Base-by-base conservation (phyloP, 2,329 filamentous ascomycete genomes). In the Sphaerostilbella broomeana region DNA sequence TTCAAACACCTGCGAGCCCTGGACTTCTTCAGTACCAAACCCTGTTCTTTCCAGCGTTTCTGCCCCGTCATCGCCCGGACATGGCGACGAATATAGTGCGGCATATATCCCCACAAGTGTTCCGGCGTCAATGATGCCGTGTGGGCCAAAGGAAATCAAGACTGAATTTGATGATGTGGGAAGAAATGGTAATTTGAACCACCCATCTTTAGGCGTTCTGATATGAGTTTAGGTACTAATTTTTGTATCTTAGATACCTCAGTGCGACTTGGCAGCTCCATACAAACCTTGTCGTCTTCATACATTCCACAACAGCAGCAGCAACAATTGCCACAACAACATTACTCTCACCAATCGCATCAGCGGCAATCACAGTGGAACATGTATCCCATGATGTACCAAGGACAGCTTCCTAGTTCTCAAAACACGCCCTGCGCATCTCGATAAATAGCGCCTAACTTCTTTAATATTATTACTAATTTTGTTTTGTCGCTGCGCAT, bases 61-160 rank as follows among this genome's bases (percentile, higher is more conserved):
- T 15, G 75, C 70, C 51, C 71, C 72, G 13, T 65, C 68, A 3
- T 73, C 72, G 3, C 71, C 70, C 2, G 63, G 60, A 30, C 61
- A 60, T 36, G 60, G 63, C 34, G 69, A 73, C 35, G 70, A 75
- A 35, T 72, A 70, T 51, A 62, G 57, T 43, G 54, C 51, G 38
- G 58, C 50, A 45, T 74, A 72, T 52, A 69, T 72, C 43, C 67
- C 70, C 7, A 69, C 68, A 17, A 72, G 69, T 47, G 63, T 69
- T 15, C 69, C 70, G 12, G 53, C 64, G 15, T 58, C 62, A 28
- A 64, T 73, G 53, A 55, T 71, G 31, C 61, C 56, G 6, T 48
- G 54, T 12, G 50, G 46, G 45, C 50, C 50, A 28, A 60, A 60
- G 48, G 57, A 62, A 12, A 54, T 62, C 37, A 66, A 66, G 55